Base-by-base conservation (phyloP, 2,329 filamentous ascomycete species). In the Lachnellula hyalina region DNA sequence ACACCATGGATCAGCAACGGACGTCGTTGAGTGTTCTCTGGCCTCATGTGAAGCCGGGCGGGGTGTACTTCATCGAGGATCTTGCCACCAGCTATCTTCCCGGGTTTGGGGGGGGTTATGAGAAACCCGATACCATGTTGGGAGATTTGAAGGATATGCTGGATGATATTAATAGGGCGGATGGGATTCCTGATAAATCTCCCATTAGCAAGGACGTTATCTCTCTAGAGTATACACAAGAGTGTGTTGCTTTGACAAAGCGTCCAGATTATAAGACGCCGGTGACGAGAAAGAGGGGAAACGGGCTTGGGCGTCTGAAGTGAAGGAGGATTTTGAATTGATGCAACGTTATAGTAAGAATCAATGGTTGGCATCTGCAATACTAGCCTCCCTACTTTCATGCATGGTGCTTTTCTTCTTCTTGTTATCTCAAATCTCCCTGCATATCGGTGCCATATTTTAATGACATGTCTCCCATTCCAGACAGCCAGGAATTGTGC, bases 1-100 rank as follows among this genome's bases (percentile, higher is more conserved):
- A 74, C 49, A 67, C 54, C 3, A 72, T 74, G 69, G 55, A 61
- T 6, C 70, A 75, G 61, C 72, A 75, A 56, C 68, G 68, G 23
- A 67, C 62, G 1, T 70, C 66, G 3, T 53, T 75, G 2, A 59
- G 70, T 40, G 59, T 61, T 9, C 62, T 75, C 17, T 76, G 69
- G 70, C 67, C 65, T 14, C 63, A 65, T 3, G 65, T 74, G 17
- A 70, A 68, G 54, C 69, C 71, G 3, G 71, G 71, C 15, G 72
- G 63, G 0, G 41, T 70, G 14, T 73, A 73, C 47, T 65, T 73
- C 36, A 61, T 70, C 36, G 70, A 72, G 54, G 70, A 72, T 54
- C 63, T 72, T 9, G 63, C 64, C 32, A 70, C 68, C 1, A 70
- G 62, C 44, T 70, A 63, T 54, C 51, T 56, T 51, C 44, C 60